phyloP scores from a whole-genome alignment of 768 basidiomycete genomes.

The Tephrocybe sp. region DNA sequence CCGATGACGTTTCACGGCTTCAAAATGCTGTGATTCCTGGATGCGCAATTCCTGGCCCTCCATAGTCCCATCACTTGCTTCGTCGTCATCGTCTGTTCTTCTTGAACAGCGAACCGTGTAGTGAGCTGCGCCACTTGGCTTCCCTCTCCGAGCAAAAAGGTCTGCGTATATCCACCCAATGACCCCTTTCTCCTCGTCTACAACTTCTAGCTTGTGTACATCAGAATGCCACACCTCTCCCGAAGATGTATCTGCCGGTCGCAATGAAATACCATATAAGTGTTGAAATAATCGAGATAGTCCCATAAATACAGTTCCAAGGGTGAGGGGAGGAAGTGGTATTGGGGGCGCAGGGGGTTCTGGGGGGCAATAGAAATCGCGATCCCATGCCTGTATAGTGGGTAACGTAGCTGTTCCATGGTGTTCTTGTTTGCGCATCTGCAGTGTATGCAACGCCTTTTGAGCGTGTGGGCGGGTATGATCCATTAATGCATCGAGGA shows the following conservation, averaged over 20 bases:
- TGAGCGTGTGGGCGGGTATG: constrained; percentile 79
- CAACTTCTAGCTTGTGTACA: constrained; percentile 89
- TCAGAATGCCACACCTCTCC: constrained; percentile 90
- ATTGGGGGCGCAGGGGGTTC: constrained; percentile 74
- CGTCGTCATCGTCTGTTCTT: constrained; percentile 89
- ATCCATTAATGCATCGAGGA: constrained; percentile 76
- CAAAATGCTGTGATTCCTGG: no score
- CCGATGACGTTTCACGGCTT: no score
- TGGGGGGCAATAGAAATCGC: constrained; percentile 88
- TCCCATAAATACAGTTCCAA: constrained; percentile 90
- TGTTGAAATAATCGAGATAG: constrained; percentile 77
- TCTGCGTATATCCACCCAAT: constrained; percentile 97
- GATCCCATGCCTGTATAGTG: constrained; percentile 91
- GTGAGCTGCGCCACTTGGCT: constrained; percentile 90
- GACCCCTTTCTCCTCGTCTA: constrained; percentile 82
- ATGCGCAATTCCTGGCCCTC: no score
- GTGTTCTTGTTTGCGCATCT: constrained; percentile 71
- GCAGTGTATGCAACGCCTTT: constrained; percentile 65
- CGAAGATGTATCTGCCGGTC: constrained; percentile 60
- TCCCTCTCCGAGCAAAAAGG: constrained; percentile 80
- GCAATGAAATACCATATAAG: constrained; percentile 83
- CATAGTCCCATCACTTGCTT: no score
- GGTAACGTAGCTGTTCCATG: constrained; percentile 57
- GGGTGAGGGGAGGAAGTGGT: constrained; percentile 70
- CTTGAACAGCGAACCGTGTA: constrained; percentile 96